Evolutionary conservation across 352 stramenopile species (phyloP).

Genomic region (Globisporangium emineosum): DNA sequence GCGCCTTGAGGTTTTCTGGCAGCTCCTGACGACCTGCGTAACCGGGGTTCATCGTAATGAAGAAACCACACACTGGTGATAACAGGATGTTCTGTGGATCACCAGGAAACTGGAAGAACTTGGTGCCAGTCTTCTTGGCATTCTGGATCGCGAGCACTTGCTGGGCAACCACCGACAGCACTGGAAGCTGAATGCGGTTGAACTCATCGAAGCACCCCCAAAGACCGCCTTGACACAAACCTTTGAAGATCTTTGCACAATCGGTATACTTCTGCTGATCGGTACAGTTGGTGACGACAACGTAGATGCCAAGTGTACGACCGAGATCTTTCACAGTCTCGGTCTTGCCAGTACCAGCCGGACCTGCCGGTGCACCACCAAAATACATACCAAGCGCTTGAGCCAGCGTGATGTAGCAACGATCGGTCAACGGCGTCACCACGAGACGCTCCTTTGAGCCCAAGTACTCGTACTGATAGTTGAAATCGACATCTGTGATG

Average conservation of each 20-base stretch:
- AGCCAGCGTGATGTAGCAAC: constrained; percentile 97
- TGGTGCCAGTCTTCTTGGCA: constrained; percentile 94
- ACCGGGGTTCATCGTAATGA: constrained; percentile 99
- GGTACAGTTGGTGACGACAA: constrained; percentile 97
- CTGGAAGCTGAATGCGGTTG: constrained; percentile 96
- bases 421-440: constrained; percentile 96
- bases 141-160: constrained; percentile 98
- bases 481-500: constrained; percentile 98
- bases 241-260: constrained; percentile 98
- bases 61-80: constrained; percentile 95
- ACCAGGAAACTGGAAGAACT: constrained; percentile 97
- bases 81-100: constrained; percentile 97
- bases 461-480: constrained; percentile 98
- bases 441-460: constrained; percentile 97
- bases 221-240: constrained; percentile 94
- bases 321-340: constrained; percentile 97
- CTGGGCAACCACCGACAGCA: constrained; percentile 96
- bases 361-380: constrained; percentile 92
- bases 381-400: constrained; percentile 99
- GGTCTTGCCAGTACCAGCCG: constrained; percentile 95
- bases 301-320: constrained; percentile 94
- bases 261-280: constrained; percentile 98
- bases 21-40: constrained; percentile 98
- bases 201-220: constrained; percentile 99
- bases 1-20: constrained; percentile 98